Base-by-base conservation (phyloP, 805 yeast species). In the Metschnikowia matae region DNA sequence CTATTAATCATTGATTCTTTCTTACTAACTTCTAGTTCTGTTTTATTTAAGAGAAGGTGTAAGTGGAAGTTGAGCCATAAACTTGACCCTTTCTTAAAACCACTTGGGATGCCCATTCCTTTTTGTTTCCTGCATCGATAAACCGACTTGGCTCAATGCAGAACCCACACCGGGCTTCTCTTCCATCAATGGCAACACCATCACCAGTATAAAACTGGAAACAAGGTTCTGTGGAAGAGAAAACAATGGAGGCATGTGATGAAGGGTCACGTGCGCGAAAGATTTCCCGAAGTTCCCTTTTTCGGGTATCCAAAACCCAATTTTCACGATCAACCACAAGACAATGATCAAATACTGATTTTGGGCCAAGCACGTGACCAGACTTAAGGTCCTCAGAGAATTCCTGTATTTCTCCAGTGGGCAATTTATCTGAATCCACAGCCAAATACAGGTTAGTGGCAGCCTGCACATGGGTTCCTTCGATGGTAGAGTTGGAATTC, bases 131-230 rank as follows among this genome's bases (percentile, higher is more conserved):
- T 7, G 87, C 85, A 62, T 82, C 74, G 35, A 81, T 72, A 61
- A 69, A 82, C 59, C 88, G 70, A 26, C 80, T 74, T 33, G 86
- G 82, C 64, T 84, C 89, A 35, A 82, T 69, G 55, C 85, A 82
- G 64, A 84, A 77, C 3, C 87, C 88, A 48, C 76, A 63, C 55
- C 76, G 63, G 70, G 75, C 48, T 13, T 21, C 23, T n/a, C 32
- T 38, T 1, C 66, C 73, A 18, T 67, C 65, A 34, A 73, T 71
- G 47, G 70, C 57, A 40, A 77, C 71, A 48, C 70, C 68, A 57
- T 78, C 83, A 20, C 86, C 87, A 31, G 87, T 82, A 65, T 83
- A 84, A 38, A 84, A 69, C 63, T 83, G 87, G 70, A 80, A 82
- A 2, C 82, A 68, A 6, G 89, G 89, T 51, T 84, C 89, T 3